Evolutionary conservation across 169 alveolate species (phyloP).

Genomic region (Cryptosporidium viatorum): DNA sequence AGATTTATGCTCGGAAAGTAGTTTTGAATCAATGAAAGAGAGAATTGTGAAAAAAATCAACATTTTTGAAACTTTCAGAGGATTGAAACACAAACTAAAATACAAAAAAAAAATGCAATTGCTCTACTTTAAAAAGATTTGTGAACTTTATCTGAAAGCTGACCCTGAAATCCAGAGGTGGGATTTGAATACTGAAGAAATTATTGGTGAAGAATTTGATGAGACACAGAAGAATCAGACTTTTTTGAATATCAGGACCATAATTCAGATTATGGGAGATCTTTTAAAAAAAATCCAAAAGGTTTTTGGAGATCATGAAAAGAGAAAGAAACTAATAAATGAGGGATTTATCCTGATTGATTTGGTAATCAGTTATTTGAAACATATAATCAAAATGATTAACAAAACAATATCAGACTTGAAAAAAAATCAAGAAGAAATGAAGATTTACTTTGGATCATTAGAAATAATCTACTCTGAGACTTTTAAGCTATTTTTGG

Average conservation of each 20-base stretch:
- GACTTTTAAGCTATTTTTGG: background rate
- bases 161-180: conserved; percentile 4
- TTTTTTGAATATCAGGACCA: background rate
- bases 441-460: background rate
- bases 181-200: background rate
- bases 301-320: background rate
- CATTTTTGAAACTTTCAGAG: background rate
- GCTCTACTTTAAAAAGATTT: background rate
- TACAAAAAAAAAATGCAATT: background rate
- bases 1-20: background rate
- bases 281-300: background rate
- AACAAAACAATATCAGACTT: background rate
- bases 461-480: background rate
- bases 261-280: background rate
- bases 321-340: background rate
- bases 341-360: background rate
- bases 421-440: background rate
- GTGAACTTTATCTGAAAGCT: background rate
- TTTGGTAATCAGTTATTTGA: background rate
- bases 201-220: background rate
- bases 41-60: background rate
- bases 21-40: background rate
- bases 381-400: background rate
- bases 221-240: background rate
- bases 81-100: background rate